Base-by-base conservation (phyloP, 1,284 basidiomycete species). In the Cutaneotrichosporon sp. region DNA sequence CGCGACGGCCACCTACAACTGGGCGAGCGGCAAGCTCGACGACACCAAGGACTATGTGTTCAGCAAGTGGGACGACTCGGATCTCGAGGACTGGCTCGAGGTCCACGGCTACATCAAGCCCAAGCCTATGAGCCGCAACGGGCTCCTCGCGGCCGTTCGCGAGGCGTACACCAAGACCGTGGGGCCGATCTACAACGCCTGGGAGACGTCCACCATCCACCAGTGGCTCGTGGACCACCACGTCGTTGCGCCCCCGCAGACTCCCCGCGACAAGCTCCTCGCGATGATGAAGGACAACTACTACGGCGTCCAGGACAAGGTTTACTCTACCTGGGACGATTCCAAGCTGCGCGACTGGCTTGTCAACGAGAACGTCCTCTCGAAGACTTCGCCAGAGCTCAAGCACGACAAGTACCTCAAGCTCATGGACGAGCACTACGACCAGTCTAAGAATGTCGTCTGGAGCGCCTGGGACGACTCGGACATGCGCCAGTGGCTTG, bases 141-240 rank as follows among this genome's bases (percentile, higher is more conserved):
- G 89, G 62, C 71, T 93, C 26, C 71, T 88, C 22, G 76, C 75
- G 16, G 79, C 84, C 67, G 86, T 90, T 79, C 78, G 79, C 41
- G 79, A 83, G 26, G 79, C 83, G 0, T 92, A 91, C 70, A 62
- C 64, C 53, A 82, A 81, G 29, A 77, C 79, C 42, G 77, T 81
- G 16, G 75, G 80, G 54, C 85, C 87, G 1, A 72, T 86, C 42
- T 97, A 88, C 81, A 78, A 87, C 31, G 82, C 84, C 5, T 97
- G 91, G 91, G 85, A 84, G 41, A 85, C 87, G 66, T 86, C 83
- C 3, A 88, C 88, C 68, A 81, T 92, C 47, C 88, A 90, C 64
- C 63, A 87, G 59, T 97, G 92, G 91, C 84, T 96, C 44, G 76
- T 87, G 5, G 75, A 80, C 27, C 89, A 91, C 71, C 82, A 86